Percentiles rank a stretch among this genome's conserved stretches.
phyloP scores from a whole-genome alignment of 176 grass and related monocot genomes.

The Alloteropsis semialata region DNA sequence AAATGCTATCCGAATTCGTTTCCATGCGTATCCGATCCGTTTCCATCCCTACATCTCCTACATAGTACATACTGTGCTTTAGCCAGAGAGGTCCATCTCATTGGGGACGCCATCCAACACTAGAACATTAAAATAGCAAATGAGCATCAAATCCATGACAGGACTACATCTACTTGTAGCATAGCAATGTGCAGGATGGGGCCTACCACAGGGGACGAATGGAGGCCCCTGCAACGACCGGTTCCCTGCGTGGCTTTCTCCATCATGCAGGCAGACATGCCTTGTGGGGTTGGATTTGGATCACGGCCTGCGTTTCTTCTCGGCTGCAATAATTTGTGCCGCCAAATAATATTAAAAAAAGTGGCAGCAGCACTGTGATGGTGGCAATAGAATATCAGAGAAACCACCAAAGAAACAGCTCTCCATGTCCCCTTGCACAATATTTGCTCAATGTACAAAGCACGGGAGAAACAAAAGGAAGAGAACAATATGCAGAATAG shows the following conservation, averaged over 20 bases:
- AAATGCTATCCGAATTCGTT: no score
- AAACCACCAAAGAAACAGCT: constrained; percentile 34
- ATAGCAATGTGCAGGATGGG: background rate
- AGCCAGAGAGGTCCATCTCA: background rate
- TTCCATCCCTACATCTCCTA: no score
- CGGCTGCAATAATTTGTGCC: constrained; percentile 33
- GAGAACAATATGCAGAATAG: background rate
- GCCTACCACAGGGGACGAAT: background rate
- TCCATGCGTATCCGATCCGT: no score
- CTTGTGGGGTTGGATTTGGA: constrained; percentile 27
- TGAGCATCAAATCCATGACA: background rate
- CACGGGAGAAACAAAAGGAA: background rate
- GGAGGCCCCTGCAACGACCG: background rate
- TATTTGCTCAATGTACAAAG: background rate
- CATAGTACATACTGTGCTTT: background rate
- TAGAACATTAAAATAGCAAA: background rate
- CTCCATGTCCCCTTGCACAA: constrained; percentile 30
- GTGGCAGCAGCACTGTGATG: background rate
- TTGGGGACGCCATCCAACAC: background rate
- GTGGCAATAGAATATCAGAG: background rate
- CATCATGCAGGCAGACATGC: constrained; percentile 38
- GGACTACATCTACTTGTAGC: background rate
- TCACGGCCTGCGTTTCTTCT: constrained; percentile 24
- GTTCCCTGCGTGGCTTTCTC: constrained; percentile 6
- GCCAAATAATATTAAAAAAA: background rate